Percentiles rank a stretch among this genome's conserved stretches.
Conservation (phyloP, 2,329 filamentous ascomycete species). For the Ophiosphaerella korrae region DNA sequence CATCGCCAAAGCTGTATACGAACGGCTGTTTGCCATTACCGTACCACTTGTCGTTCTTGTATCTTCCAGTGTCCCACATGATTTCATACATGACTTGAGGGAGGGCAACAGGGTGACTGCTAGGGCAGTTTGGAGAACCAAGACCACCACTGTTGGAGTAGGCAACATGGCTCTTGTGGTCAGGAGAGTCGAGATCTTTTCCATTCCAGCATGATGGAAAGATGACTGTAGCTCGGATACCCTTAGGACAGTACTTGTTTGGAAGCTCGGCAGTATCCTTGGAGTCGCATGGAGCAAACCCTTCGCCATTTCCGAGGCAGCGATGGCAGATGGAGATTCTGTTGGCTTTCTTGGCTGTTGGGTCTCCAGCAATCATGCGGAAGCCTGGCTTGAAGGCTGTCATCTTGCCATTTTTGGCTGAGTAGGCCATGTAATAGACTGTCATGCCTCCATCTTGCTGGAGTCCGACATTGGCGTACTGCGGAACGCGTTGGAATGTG, state of each 20-base stretch:
- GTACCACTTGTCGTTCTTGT: conserved; percentile 30
- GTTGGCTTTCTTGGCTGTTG: conserved; percentile 39
- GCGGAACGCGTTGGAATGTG: conserved; percentile 40
- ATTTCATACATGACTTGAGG: conserved; percentile 56
- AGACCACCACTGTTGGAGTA: conserved; percentile 55
- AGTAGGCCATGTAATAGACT: conserved; percentile 78
- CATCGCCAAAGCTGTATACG: conserved; percentile 47
- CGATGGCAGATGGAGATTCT: conserved; percentile 21
- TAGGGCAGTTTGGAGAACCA: conserved; percentile 55
- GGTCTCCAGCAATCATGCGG: conserved; percentile 71
- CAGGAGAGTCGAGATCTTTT: conserved; percentile 53
- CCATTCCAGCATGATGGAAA: conserved; percentile 78
- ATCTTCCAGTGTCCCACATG: conserved; percentile 48
- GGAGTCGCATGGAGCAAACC: conserved; percentile 29
- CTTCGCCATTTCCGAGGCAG: conserved; percentile 23
- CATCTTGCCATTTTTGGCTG: conserved; percentile 61
- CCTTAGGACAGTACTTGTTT: conserved; percentile 76
- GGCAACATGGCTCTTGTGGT: conserved; percentile 68
- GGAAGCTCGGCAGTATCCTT: conserved; percentile 45
- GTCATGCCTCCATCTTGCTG: conserved; percentile 40
- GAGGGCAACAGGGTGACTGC: conserved; percentile 51
- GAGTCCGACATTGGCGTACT: conserved; percentile 36
- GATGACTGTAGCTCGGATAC: conserved; percentile 72
- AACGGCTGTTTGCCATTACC: conserved; percentile 33
- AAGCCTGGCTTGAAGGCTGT: conserved; percentile 72